These are phyloP conservation scores for Chrysanthemum makinoi DNA, from an alignment of 129 eudicot species.

Conservation along the genomic window DNA sequence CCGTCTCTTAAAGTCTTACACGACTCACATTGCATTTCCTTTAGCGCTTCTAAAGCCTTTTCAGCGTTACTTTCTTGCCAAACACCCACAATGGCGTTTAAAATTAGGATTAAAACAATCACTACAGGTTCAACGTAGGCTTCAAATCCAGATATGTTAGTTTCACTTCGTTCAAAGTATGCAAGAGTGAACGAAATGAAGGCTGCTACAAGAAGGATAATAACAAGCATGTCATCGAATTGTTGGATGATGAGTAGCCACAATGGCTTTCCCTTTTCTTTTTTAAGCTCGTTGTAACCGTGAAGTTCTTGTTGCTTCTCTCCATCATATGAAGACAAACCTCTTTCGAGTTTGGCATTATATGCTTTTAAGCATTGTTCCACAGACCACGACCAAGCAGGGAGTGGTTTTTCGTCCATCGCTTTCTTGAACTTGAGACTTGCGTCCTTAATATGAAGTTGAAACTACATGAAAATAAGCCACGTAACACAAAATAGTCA, in stretches of 20 bases:
- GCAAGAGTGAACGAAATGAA: conserved; percentile 69
- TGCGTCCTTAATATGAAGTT: conserved; percentile 9
- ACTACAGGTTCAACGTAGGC: conserved; percentile 84
- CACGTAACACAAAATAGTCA: neutral
- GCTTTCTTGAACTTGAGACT: conserved; percentile 26
- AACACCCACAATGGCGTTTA: conserved; percentile 85
- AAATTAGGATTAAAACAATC: conserved; percentile 63
- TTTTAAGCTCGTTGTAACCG: conserved; percentile 78
- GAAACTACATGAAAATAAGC: conserved; percentile 9
- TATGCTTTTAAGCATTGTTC: conserved; percentile 75
- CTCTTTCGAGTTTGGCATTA: conserved; percentile 69
- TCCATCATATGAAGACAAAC: conserved; percentile 63
- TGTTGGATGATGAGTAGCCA: conserved; percentile 69
- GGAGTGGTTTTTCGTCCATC: conserved; percentile 51
- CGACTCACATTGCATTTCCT: conserved; percentile 77
- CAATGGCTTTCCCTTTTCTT: conserved; percentile 67
- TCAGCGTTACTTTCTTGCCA: conserved; percentile 95
- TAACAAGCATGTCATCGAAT: conserved; percentile 76
- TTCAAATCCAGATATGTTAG: conserved; percentile 53
- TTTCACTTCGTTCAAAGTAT: conserved; percentile 51
- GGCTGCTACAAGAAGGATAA: conserved; percentile 76
- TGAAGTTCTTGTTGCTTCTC: conserved; percentile 54
- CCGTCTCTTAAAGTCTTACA: conserved; percentile 71
- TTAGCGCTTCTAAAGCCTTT: conserved; percentile 74
- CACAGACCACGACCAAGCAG: conserved; percentile 80